phyloP scores from a whole-genome alignment of 2,329 filamentous ascomycete genomes.

The Ophiocordyceps camponoti-rufipedis region DNA sequence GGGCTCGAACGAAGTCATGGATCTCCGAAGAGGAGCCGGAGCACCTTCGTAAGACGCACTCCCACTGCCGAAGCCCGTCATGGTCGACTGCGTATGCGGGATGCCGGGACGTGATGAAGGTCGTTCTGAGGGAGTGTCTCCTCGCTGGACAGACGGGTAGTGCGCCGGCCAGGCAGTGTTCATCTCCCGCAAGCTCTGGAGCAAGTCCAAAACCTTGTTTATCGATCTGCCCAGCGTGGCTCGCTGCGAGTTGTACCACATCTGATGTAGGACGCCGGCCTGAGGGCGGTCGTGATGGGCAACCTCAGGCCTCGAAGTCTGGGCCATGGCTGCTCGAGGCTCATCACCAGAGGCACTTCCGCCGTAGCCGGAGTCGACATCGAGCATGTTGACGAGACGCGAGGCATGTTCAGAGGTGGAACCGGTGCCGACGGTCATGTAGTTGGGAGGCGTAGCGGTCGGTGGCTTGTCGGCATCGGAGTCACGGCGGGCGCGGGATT shows the following conservation, averaged over 20 bases:
- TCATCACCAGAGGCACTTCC: slow-evolving; percentile 56
- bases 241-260: slow-evolving; percentile 88
- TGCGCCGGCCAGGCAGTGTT: slow-evolving; percentile 87
- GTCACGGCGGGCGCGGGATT: slow-evolving; percentile 19
- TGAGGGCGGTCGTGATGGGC: slow-evolving; percentile 29
- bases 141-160: slow-evolving; percentile 67
- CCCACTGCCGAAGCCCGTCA: slow-evolving; percentile 21
- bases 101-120: slow-evolving; percentile 42
- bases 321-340: slow-evolving; percentile 12
- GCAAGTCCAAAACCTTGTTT: slow-evolving; percentile 63
- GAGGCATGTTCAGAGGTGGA: slow-evolving; percentile 66
- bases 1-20: slow-evolving; percentile 49
- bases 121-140: slow-evolving; percentile 24
- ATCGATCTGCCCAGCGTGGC: slow-evolving; percentile 77
- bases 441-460: slow-evolving; percentile 33
- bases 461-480: slow-evolving; percentile 11
- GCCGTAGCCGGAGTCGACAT: slow-evolving; percentile 83
- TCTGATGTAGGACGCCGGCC: slow-evolving; percentile 73
- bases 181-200: slow-evolving; percentile 72
- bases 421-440: slow-evolving; percentile 78
- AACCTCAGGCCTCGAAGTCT: slow-evolving; percentile 23
- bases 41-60: slow-evolving; percentile 19
- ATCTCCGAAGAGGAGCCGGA: slow-evolving; percentile 41
- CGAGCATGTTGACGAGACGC: slow-evolving; percentile 62
- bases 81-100: slow-evolving; percentile 42